A percentile compares a stretch with the other conserved stretches of the same genome.
Conservation (phyloP, 495 filamentous ascomycete species). For the Neurospora africana region DNA sequence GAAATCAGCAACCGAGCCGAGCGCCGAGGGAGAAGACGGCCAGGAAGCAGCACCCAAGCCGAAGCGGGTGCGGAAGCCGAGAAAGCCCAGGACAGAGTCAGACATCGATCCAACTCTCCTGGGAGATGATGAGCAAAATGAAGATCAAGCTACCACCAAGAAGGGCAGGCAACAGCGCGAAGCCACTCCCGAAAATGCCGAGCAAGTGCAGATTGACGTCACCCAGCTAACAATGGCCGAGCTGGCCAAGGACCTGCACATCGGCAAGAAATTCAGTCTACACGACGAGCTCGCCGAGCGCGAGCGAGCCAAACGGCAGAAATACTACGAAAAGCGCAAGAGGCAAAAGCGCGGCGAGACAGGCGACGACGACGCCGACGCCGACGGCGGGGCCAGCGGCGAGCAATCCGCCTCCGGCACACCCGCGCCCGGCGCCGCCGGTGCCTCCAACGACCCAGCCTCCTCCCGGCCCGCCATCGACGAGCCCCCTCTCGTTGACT, state of each 20-base stretch:
- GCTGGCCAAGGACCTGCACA: slow-evolving; percentile 62
- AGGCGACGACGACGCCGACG: neutral
- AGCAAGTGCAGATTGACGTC: slow-evolving; percentile 57
- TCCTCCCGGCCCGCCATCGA: neutral
- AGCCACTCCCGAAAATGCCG: slow-evolving; percentile 67
- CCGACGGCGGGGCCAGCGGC: neutral
- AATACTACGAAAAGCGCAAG: slow-evolving; percentile 25
- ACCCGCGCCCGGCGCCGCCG: neutral
- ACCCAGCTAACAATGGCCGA: slow-evolving; percentile 71
- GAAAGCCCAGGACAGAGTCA: slow-evolving; percentile 1
- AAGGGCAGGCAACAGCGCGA: slow-evolving; percentile 23
- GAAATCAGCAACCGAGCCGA: slow-evolving; percentile 1
- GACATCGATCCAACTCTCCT: neutral
- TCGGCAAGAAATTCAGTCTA: slow-evolving; percentile 72
- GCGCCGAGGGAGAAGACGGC: neutral
- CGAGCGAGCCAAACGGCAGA: slow-evolving; percentile 31
- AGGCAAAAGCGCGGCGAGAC: slow-evolving; percentile 10
- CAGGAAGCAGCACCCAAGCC: neutral
- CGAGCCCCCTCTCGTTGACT: neutral
- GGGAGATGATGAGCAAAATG: slow-evolving; percentile 8
- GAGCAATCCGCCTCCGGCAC: slow-evolving; percentile 4
- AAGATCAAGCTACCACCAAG: slow-evolving; percentile 14
- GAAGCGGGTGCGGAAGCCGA: neutral
- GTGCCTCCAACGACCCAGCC: neutral
- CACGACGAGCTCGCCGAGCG: slow-evolving; percentile 44